Evolutionary conservation across 1,139 yeast genomes (phyloP).

Genomic region (Arxiozyma slooffiae): DNA sequence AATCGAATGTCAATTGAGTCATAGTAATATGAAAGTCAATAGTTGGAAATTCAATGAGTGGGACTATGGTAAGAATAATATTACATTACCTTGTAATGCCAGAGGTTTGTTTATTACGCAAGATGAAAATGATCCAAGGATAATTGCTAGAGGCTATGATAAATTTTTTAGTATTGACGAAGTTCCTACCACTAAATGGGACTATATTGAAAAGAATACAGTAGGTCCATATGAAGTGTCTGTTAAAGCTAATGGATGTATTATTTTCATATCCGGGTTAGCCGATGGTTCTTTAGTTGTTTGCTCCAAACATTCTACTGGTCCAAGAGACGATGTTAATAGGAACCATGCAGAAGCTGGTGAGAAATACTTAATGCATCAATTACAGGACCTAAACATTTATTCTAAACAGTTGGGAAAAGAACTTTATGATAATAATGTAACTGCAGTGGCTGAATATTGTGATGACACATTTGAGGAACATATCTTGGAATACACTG

Average conservation of each 20-base stretch:
- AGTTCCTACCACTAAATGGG: conserved; percentile 43
- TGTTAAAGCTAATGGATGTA: conserved; percentile 88
- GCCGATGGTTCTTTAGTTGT: conserved; percentile 65
- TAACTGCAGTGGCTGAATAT: conserved; percentile 84
- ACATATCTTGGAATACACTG: conserved; percentile 72
- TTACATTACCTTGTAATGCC: conserved; percentile 59
- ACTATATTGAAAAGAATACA: conserved; percentile 39
- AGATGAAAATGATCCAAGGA: conserved; percentile 28
- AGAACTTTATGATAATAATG: conserved; percentile 40
- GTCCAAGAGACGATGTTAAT: conserved; percentile 44
- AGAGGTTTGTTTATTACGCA: conserved; percentile 72
- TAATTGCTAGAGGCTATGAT: conserved; percentile 83
- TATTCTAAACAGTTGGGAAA: conserved; percentile 45
- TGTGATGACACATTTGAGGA: conserved; percentile 94
- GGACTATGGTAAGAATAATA: conserved; percentile 58
- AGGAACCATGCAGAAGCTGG: conserved; percentile 75
- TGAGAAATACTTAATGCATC: conserved; percentile 45
- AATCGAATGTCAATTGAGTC: conserved; percentile 28
- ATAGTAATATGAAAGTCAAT: conserved; percentile 27
- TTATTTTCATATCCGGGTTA: conserved; percentile 70
- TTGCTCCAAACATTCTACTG: conserved; percentile 86
- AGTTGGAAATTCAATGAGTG: conserved; percentile 86
- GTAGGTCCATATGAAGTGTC: conserved; percentile 74
- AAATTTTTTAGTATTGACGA: conserved; percentile 85
- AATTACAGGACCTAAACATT: conserved; percentile 37